Evolutionary conservation across 1,139 yeast species (phyloP).

Genomic region (Pichia sp.): DNA sequence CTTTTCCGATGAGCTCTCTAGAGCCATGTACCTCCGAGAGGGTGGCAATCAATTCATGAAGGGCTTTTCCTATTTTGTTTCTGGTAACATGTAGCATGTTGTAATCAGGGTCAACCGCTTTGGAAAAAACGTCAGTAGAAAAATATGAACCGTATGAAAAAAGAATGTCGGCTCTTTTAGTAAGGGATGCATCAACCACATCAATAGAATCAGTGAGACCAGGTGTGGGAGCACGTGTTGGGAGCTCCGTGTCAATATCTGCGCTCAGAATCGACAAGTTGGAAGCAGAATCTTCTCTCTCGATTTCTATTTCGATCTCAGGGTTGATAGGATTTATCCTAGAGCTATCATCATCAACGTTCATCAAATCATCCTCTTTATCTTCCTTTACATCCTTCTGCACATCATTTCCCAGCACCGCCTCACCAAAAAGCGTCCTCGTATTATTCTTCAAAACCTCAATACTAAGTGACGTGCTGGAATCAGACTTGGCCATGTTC

Average conservation of each 20-base stretch:
- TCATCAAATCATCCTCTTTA: constrained; percentile 5
- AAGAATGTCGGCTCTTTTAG: constrained; percentile 54
- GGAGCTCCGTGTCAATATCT: constrained; percentile 28
- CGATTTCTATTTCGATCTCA: constrained; percentile 13
- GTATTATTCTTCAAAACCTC: constrained; percentile 4
- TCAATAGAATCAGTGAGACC: constrained; percentile 28
- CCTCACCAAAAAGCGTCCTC: background rate
- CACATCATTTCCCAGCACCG: constrained; percentile 1
- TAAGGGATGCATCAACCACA: constrained; percentile 40
- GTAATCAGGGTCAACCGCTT: constrained; percentile 48
- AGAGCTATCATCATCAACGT: constrained; percentile 6
- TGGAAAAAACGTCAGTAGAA: constrained; percentile 41
- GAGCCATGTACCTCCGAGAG: constrained; percentile 55
- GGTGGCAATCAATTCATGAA: constrained; percentile 53
- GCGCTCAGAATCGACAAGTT: constrained; percentile 16
- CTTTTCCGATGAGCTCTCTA: constrained; percentile 58
- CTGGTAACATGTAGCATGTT: constrained; percentile 56
- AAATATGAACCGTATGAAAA: constrained; percentile 42
- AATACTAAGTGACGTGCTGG: constrained; percentile 3
- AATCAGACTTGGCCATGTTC: background rate
- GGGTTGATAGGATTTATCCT: constrained; percentile 14
- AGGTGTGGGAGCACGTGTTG: constrained; percentile 24
- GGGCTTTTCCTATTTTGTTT: constrained; percentile 53
- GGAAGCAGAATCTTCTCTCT: constrained; percentile 6
- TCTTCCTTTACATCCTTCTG: background rate